Conservation (phyloP, 129 eudicot species). For the Tanacetum coccineum region DNA sequence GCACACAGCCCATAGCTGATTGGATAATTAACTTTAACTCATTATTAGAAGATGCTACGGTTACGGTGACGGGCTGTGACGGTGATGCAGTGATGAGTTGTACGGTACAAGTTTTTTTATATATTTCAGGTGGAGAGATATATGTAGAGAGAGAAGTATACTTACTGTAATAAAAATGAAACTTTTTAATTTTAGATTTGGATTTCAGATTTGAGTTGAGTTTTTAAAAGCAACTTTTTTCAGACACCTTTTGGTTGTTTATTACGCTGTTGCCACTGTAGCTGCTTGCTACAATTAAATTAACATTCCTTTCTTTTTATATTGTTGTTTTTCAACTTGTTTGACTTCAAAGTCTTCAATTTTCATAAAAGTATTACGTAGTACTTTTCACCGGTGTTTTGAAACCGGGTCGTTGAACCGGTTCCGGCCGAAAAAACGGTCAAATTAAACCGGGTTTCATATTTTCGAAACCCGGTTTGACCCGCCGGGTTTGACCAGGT, state of each 20-base stretch:
- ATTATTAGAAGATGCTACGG: not conserved
- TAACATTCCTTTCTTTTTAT: not conserved
- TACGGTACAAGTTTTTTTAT: constrained; percentile 9
- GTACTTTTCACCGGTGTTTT: too few species aligned
- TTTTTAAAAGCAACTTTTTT: constrained; percentile 17
- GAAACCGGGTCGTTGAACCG: too few species aligned
- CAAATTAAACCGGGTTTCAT: too few species aligned
- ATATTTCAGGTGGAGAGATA: not conserved
- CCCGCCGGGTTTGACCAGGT: too few species aligned
- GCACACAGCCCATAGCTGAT: constrained; percentile 78
- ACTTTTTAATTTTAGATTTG: constrained; percentile 22
- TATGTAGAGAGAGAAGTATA: constrained; percentile 21
- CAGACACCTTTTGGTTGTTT: not conserved
- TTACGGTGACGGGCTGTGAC: constrained; percentile 1
- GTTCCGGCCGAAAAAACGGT: too few species aligned
- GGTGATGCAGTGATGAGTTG: constrained; percentile 20
- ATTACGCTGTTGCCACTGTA: constrained; percentile 16
- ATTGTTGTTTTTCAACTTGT: constrained; percentile 11
- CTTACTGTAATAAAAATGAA: constrained; percentile 28
- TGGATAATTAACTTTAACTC: too few species aligned
- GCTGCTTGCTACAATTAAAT: constrained; percentile 5
- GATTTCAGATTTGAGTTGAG: constrained; percentile 33
- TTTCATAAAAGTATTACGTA: too few species aligned
- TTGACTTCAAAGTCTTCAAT: not conserved
- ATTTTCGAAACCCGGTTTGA: too few species aligned